Percentiles rank a stretch among this genome's conserved stretches.
Evolutionary conservation across 139 green algal genomes (phyloP).

Genomic region (Edaphochlamys debaryana): DNA sequence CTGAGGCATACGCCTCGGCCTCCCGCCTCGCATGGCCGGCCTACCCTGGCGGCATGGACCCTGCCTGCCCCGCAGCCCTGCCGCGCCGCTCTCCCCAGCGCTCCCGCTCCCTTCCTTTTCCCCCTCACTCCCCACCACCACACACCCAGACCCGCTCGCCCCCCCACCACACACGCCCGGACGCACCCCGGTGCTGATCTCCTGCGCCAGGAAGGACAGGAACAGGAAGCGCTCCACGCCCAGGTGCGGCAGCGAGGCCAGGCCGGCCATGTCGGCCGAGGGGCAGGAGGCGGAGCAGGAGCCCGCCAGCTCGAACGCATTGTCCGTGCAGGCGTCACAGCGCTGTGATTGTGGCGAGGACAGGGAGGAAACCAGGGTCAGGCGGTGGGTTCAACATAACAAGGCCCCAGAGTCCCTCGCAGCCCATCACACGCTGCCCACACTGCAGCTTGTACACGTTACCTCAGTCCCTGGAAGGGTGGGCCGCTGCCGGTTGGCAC

Average conservation of each 20-base stretch:
- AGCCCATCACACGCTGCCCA: too few species aligned
- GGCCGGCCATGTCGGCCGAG: slow-evolving; percentile 26
- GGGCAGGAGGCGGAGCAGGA: slow-evolving; percentile 36
- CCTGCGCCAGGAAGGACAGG: slow-evolving; percentile 46
- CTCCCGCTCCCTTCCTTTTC: too few species aligned
- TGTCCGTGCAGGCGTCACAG: slow-evolving; percentile 20
- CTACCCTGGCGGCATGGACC: too few species aligned
- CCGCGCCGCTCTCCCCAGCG: too few species aligned
- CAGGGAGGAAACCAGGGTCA: not conserved
- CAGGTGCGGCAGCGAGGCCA: not conserved
- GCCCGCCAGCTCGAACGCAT: slow-evolving; percentile 20
- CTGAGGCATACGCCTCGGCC: too few species aligned
- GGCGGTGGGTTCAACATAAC: not conserved
- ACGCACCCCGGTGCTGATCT: slow-evolving; percentile 26
- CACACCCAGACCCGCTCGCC: not conserved
- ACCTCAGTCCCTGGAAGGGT: too few species aligned
- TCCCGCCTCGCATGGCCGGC: too few species aligned
- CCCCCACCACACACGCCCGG: not conserved
- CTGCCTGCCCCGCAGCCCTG: too few species aligned
- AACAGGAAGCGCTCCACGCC: slow-evolving; percentile 21
- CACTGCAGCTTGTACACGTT: too few species aligned
- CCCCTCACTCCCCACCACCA: not conserved
- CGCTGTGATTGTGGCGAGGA: not conserved
- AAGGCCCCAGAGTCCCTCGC: too few species aligned
- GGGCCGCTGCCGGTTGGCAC: too few species aligned